phyloP scores from a whole-genome alignment of 2,329 filamentous ascomycete species.

The Stemphylium beticola region DNA sequence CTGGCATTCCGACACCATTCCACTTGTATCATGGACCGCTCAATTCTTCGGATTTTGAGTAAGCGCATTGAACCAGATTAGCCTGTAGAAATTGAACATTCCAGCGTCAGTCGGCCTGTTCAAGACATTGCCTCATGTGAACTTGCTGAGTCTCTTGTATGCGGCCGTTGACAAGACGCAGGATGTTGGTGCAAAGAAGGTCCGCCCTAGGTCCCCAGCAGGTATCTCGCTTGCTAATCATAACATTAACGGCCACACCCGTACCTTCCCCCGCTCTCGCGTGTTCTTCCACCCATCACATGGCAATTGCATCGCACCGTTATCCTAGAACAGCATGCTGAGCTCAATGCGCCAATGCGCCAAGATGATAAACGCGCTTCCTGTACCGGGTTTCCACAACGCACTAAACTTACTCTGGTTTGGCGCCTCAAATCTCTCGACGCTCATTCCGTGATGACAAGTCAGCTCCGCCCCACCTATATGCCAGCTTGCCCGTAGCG shows the following conservation, averaged over 20 bases:
- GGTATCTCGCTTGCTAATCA: slow-evolving; percentile 5
- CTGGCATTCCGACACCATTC: background rate
- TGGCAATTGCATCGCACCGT: slow-evolving; percentile 1
- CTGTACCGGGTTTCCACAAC: background rate
- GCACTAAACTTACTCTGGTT: slow-evolving; percentile 2
- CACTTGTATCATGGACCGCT: background rate
- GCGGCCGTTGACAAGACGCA: background rate
- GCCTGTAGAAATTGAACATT: background rate
- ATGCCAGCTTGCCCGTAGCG: background rate
- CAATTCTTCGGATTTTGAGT: background rate
- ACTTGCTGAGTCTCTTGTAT: background rate
- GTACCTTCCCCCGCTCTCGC: slow-evolving; percentile 4
- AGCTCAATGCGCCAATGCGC: slow-evolving; percentile 3
- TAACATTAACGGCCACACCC: background rate
- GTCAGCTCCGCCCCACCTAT: slow-evolving; percentile 8
- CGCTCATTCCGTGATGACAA: slow-evolving; percentile 11
- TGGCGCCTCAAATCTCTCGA: slow-evolving; percentile 4
- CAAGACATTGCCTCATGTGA: background rate
- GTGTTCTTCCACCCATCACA: background rate
- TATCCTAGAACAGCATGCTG: slow-evolving; percentile 7
- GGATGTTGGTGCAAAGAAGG: background rate
- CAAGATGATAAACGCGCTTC: slow-evolving; percentile 4
- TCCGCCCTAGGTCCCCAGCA: slow-evolving; percentile 4
- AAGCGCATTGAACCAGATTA: background rate
- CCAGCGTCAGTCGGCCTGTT: background rate